Evolutionary conservation across 305 asterid genomes (phyloP).

Genomic region (Fraxinus sp.): DNA sequence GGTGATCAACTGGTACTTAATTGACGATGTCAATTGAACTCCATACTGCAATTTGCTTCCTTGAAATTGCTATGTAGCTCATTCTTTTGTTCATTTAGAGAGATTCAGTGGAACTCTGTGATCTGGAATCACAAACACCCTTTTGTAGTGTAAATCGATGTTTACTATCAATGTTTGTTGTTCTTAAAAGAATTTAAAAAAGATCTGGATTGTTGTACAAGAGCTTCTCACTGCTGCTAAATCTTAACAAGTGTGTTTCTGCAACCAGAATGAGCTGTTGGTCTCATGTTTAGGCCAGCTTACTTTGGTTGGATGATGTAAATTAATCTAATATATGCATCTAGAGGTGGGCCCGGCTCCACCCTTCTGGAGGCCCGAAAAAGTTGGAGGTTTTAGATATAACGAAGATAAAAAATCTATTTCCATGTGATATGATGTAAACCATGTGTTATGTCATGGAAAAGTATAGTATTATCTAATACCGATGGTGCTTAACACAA

Average conservation of each 20-base stretch:
- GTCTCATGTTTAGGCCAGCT: background rate
- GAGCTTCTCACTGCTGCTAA: background rate
- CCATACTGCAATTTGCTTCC: background rate
- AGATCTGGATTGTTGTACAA: background rate
- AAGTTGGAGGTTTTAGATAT: background rate
- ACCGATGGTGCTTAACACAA: background rate
- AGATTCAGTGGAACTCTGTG: slow-evolving; percentile 4
- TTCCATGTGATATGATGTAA: background rate
- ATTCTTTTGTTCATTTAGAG: slow-evolving; percentile 18
- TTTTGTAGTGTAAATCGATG: background rate
- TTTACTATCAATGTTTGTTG: background rate
- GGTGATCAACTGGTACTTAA: background rate
- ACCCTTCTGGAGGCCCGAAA: background rate
- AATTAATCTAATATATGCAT: background rate
- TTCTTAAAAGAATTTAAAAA: background rate
- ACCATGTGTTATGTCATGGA: background rate
- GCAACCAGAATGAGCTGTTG: background rate
- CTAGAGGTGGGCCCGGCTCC: background rate
- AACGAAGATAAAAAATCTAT: too few species aligned
- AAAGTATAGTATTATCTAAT: too few species aligned
- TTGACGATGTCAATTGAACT: background rate
- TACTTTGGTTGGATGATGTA: background rate
- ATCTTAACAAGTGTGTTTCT: background rate
- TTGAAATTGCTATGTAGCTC: slow-evolving; percentile 1
- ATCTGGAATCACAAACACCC: background rate